These are phyloP conservation scores for Peronospora belbahrii DNA, from an alignment of 352 stramenopile species.

Conservation along the genomic window DNA sequence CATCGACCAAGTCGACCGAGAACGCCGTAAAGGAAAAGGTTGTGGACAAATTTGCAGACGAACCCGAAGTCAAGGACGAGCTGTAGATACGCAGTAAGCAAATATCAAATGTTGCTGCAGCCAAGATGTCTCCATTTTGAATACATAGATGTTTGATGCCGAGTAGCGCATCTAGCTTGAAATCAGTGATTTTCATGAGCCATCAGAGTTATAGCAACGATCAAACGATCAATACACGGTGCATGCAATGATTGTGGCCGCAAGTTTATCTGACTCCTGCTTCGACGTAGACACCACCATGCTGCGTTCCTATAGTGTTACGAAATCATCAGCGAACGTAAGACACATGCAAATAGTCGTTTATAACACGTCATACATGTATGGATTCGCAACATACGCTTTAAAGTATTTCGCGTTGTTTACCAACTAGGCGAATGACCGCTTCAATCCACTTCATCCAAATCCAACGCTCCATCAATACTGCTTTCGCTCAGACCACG, in stretches of 20 bases:
- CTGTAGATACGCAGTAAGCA: slow-evolving; percentile 21
- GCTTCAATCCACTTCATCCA: slow-evolving; percentile 60
- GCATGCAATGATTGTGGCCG: too few species aligned
- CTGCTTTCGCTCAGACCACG: slow-evolving; percentile 30
- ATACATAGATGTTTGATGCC: too few species aligned
- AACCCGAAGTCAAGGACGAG: slow-evolving; percentile 38
- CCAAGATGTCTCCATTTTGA: neutral
- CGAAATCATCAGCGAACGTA: neutral
- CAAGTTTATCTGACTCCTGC: too few species aligned
- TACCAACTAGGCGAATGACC: neutral
- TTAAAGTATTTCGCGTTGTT: slow-evolving; percentile 9
- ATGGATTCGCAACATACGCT: slow-evolving; percentile 9
- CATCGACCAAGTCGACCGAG: slow-evolving; percentile 15
- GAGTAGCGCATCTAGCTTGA: too few species aligned
- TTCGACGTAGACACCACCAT: too few species aligned
- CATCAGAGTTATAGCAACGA: too few species aligned
- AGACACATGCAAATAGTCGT: slow-evolving; percentile 3
- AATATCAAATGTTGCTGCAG: neutral
- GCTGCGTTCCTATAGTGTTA: neutral
- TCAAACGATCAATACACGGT: too few species aligned
- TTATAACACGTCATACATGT: slow-evolving; percentile 15
- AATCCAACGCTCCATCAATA: slow-evolving; percentile 55
- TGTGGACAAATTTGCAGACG: slow-evolving; percentile 56
- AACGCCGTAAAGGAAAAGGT: slow-evolving; percentile 19
- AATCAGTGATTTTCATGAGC: too few species aligned